A percentile compares a stretch with the other conserved stretches of the same genome.
Evolutionary conservation across 495 filamentous ascomycete species (phyloP).

Genomic region (Daldinia loculata): DNA sequence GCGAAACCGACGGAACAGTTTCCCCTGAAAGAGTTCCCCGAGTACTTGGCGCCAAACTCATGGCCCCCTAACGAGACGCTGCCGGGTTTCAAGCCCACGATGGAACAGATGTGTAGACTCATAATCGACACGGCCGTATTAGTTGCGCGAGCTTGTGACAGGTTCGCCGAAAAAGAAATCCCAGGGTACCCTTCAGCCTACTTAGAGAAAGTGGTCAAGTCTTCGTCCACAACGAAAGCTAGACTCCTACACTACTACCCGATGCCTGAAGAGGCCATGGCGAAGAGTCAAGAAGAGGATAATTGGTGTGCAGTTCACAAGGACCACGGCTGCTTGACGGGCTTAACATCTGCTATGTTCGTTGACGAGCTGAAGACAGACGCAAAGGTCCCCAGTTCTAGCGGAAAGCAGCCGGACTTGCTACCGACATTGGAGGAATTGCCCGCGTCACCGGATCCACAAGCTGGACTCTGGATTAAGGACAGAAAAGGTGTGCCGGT

Average conservation of each 20-base stretch:
- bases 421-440: slow-evolving; percentile 73
- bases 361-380: slow-evolving; percentile 75
- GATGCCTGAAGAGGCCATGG: slow-evolving; percentile 48
- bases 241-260: slow-evolving; percentile 95
- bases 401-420: slow-evolving; percentile 44
- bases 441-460: slow-evolving; percentile 75
- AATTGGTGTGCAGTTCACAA: slow-evolving; percentile 97
- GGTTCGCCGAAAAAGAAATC: slow-evolving; percentile 81
- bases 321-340: slow-evolving; percentile 92
- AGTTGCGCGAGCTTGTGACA: slow-evolving; percentile 88
- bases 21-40: slow-evolving; percentile 66
- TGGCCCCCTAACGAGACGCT: slow-evolving; percentile 77
- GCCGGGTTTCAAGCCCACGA: slow-evolving; percentile 73
- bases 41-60: slow-evolving; percentile 74
- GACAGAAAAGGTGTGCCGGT: slow-evolving; percentile 78
- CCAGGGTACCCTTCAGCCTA: slow-evolving; percentile 77
- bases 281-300: slow-evolving; percentile 66
- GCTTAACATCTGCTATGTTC: slow-evolving; percentile 95
- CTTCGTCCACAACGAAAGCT: slow-evolving; percentile 89
- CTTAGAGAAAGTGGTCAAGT: slow-evolving; percentile 84
- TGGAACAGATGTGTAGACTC: slow-evolving; percentile 79
- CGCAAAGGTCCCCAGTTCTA: slow-evolving; percentile 50
- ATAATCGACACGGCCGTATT: slow-evolving; percentile 90
- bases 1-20: slow-evolving; percentile 66
- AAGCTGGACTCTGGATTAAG: slow-evolving; percentile 89